Percentiles rank a stretch among this genome's conserved stretches.
These are phyloP conservation scores for Byssochlamys sp. DNA, from an alignment of 2,329 filamentous ascomycete species.

Conservation along the genomic window DNA sequence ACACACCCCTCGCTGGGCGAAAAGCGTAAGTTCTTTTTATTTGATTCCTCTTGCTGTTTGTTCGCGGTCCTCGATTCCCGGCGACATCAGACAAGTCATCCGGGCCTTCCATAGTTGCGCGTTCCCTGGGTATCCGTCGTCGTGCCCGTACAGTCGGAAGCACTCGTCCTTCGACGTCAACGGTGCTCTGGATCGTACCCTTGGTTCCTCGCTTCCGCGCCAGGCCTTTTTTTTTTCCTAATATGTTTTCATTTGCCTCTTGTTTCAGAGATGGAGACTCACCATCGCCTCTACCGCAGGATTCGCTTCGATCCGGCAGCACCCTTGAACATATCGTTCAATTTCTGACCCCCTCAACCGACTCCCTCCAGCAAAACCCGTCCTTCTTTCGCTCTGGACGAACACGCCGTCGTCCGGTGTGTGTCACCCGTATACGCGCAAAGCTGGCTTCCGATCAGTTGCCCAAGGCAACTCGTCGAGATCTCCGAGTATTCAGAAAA, in stretches of 20 bases:
- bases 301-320: constrained; percentile 11
- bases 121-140: neutral
- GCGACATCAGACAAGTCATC: neutral
- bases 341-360: constrained; percentile 10
- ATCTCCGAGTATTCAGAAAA: constrained; percentile 25
- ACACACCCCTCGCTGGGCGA: neutral
- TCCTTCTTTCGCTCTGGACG: constrained; percentile 16
- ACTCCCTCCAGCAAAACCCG: constrained; percentile 13
- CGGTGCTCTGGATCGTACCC: neutral
- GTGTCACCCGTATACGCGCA: constrained; percentile 8
- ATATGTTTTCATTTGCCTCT: constrained; percentile 10
- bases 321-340: constrained; percentile 11
- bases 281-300: constrained; percentile 17
- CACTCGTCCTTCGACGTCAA: neutral
- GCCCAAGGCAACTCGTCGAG: constrained; percentile 17
- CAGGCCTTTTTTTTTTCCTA: neutral
- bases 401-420: constrained; percentile 14
- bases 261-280: constrained; percentile 22
- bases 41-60: neutral
- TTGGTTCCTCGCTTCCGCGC: neutral
- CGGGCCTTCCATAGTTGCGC: neutral
- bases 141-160: neutral
- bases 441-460: constrained; percentile 14
- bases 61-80: neutral
- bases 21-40: neutral